Evolutionary conservation across 345 rosid genomes (phyloP).

Genomic region (Hibiscus mutabilis): DNA sequence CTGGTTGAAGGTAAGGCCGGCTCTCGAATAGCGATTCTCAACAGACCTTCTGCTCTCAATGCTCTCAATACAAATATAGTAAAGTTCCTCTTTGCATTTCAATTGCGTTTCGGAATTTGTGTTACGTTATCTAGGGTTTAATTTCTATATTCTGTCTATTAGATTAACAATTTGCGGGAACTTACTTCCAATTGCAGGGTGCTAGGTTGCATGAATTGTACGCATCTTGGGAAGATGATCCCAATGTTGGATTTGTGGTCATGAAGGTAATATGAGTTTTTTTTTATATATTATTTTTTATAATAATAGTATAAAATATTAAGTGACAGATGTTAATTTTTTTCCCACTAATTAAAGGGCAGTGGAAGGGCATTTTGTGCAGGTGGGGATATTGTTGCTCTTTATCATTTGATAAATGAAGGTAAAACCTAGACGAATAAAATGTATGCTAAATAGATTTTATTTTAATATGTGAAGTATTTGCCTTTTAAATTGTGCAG

Average conservation of each 20-base stretch:
- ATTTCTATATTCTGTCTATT: neutral
- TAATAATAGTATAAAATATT: neutral
- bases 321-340: neutral
- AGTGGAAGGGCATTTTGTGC: slow-evolving; percentile 96
- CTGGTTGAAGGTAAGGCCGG: slow-evolving; percentile 61
- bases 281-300: neutral
- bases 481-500: slow-evolving; percentile 27
- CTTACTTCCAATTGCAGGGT: slow-evolving; percentile 31
- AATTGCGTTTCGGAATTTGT: neutral
- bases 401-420: slow-evolving; percentile 26
- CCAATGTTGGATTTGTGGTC: slow-evolving; percentile 19
- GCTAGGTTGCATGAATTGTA: slow-evolving; percentile 55
- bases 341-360: slow-evolving; percentile 12
- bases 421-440: slow-evolving; percentile 28
- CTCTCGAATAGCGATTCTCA: slow-evolving; percentile 74
- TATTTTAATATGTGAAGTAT: neutral
- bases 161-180: neutral
- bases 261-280: neutral
- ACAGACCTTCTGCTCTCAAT: slow-evolving; percentile 75
- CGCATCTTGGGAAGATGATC: slow-evolving; percentile 82
- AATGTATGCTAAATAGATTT: neutral
- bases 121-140: slow-evolving; percentile 6
- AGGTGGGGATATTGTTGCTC: slow-evolving; percentile 46
- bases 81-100: slow-evolving; percentile 6
- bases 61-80: slow-evolving; percentile 78